These are phyloP conservation scores for Phaeodactylum tricornutum DNA, from an alignment of 108 stramenopile genomes.

Conservation along the genomic window DNA sequence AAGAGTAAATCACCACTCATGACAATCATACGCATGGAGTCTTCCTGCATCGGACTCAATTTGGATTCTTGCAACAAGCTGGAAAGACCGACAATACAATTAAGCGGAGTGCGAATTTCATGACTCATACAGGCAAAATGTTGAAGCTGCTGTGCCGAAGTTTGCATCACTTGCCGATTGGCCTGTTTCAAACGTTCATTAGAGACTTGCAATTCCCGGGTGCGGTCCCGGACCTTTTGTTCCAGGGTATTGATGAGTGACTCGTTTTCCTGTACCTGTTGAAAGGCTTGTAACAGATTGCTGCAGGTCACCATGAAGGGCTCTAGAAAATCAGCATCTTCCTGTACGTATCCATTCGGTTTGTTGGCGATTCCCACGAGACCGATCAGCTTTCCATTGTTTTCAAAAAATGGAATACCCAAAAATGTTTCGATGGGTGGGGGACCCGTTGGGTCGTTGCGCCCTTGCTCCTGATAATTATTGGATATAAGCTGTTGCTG, in stretches of 20 bases:
- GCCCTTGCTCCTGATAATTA: not conserved
- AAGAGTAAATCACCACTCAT: constrained; percentile 9
- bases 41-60: constrained; percentile 10
- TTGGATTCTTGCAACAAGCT: constrained; percentile 8
- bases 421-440: constrained; percentile 17
- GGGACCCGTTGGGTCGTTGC: constrained; percentile 12
- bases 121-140: constrained; percentile 22
- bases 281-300: constrained; percentile 21
- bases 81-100: constrained; percentile 17
- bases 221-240: constrained; percentile 16
- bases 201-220: constrained; percentile 11
- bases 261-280: constrained; percentile 8
- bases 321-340: constrained; percentile 16
- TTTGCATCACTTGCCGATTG: constrained; percentile 3
- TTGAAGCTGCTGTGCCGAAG: constrained; percentile 9
- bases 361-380: constrained; percentile 24
- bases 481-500: constrained; percentile 13
- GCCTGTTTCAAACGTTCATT: constrained; percentile 12
- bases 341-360: constrained; percentile 11
- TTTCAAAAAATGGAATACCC: constrained; percentile 18
- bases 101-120: constrained; percentile 20
- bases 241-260: constrained; percentile 15
- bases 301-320: constrained; percentile 19
- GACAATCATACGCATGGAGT: constrained; percentile 15
- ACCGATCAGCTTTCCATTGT: constrained; percentile 10